Percentiles rank a stretch among this genome's conserved stretches.
Evolutionary conservation across 1,139 yeast species (phyloP).

Genomic region (Nadsonia starkeyi-henricii): DNA sequence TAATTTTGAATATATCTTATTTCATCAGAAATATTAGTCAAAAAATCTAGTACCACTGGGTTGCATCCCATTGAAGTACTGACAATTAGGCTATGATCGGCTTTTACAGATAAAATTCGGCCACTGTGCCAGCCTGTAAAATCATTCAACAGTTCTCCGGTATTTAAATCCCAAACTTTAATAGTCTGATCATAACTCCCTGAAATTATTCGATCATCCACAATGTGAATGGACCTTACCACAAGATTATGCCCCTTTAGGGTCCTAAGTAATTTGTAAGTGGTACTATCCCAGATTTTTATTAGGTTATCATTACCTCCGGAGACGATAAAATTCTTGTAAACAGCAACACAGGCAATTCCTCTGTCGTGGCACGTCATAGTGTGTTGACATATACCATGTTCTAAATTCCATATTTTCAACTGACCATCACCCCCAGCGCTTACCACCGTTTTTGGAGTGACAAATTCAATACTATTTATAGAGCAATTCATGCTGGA

Average conservation of each 20-base stretch:
- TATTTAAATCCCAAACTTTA: slow-evolving; percentile 24
- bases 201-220: slow-evolving; percentile 19
- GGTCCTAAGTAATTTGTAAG: slow-evolving; percentile 17
- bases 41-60: slow-evolving; percentile 22
- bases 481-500: slow-evolving; percentile 25
- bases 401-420: slow-evolving; percentile 19
- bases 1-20: too few species aligned
- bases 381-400: slow-evolving; percentile 15
- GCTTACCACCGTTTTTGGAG: slow-evolving; percentile 18
- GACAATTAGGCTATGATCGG: slow-evolving; percentile 19
- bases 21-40: slow-evolving; percentile 11
- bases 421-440: slow-evolving; percentile 26
- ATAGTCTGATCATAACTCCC: slow-evolving; percentile 27
- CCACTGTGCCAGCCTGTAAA: slow-evolving; percentile 22
- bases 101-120: slow-evolving; percentile 24
- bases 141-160: slow-evolving; percentile 17
- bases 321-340: slow-evolving; percentile 15
- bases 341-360: slow-evolving; percentile 23
- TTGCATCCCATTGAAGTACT: slow-evolving; percentile 23
- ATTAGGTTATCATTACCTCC: slow-evolving; percentile 26
- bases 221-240: slow-evolving; percentile 21
- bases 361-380: slow-evolving; percentile 25
- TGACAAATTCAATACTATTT: slow-evolving; percentile 19
- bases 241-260: slow-evolving; percentile 21
- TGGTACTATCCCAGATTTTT: slow-evolving; percentile 21